A percentile compares a stretch with the other conserved stretches of the same genome.
These are phyloP conservation scores for Fonsecaea nubica DNA, from an alignment of 2,329 filamentous ascomycete genomes.

Conservation along the genomic window DNA sequence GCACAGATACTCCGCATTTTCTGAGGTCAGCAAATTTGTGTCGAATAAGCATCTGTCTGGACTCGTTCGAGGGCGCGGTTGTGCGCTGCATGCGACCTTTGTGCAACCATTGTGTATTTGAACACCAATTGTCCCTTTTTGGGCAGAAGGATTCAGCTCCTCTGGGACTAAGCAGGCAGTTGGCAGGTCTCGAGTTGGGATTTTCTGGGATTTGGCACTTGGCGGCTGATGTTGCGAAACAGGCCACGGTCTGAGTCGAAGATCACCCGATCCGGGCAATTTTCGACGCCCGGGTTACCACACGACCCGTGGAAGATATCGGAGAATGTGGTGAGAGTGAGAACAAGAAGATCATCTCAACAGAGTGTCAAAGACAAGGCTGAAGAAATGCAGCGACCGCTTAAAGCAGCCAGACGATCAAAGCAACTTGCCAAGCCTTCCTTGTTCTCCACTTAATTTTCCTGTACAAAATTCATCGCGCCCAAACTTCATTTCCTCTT, in stretches of 20 bases:
- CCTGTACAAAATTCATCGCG: constrained; percentile 23
- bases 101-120: neutral
- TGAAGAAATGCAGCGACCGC: neutral
- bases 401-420: constrained; percentile 9
- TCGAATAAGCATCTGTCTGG: constrained; percentile 3
- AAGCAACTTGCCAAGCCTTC: neutral
- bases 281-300: neutral
- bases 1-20: constrained; percentile 14
- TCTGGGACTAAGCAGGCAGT: neutral
- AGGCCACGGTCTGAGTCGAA: neutral
- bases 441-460: neutral
- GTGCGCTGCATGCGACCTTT: neutral
- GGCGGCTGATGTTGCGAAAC: constrained; percentile 9
- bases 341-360: too few relatives aligned
- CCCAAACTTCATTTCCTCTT: constrained; percentile 29
- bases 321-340: neutral
- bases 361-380: neutral
- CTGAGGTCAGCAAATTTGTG: constrained; percentile 11
- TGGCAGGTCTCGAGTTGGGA: neutral
- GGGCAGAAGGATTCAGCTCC: constrained; percentile 2
- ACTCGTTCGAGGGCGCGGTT: neutral
- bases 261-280: neutral
- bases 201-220: neutral
- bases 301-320: neutral
- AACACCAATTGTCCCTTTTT: neutral